Conservation (phyloP, 2,329 filamentous ascomycete genomes). For the Ceratocystis lukuohia region DNA sequence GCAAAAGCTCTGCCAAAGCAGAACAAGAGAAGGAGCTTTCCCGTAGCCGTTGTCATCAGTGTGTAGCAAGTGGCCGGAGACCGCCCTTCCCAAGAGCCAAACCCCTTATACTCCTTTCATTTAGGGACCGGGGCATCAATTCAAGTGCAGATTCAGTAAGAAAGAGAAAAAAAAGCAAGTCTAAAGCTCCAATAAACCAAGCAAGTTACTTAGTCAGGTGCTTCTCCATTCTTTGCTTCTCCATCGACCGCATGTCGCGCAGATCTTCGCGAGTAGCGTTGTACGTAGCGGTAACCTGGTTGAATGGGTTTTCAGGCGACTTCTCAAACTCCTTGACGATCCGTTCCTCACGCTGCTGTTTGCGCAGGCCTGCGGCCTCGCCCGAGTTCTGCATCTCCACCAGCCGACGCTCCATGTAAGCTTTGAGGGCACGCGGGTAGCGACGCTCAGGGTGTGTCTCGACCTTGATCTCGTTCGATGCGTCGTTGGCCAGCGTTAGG, state of each 20-base stretch:
- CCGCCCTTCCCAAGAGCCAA: too few relatives aligned
- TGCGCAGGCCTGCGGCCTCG: slow-evolving; percentile 54
- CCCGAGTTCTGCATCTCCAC: slow-evolving; percentile 77
- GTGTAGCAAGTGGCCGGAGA: too few relatives aligned
- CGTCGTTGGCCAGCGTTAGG: slow-evolving; percentile 48
- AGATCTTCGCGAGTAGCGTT: slow-evolving; percentile 71
- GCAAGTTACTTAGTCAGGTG: slow-evolving; percentile 37
- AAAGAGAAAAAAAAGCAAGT: neutral
- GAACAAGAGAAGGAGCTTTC: too few relatives aligned
- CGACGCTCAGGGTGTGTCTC: slow-evolving; percentile 81
- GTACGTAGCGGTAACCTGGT: slow-evolving; percentile 63
- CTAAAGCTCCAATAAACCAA: slow-evolving; percentile 2
- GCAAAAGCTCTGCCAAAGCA: too few relatives aligned
- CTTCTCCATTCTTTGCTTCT: slow-evolving; percentile 62
- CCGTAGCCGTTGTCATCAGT: too few relatives aligned
- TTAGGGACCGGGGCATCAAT: too few relatives aligned
- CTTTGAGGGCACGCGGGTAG: slow-evolving; percentile 72
- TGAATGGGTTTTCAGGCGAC: slow-evolving; percentile 89
- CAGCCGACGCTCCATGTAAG: slow-evolving; percentile 68
- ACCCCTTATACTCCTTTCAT: too few relatives aligned
- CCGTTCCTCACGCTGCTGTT: slow-evolving; percentile 72
- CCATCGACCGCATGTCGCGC: slow-evolving; percentile 46
- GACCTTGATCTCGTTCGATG: slow-evolving; percentile 46
- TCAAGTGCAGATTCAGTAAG: neutral
- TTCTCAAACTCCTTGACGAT: slow-evolving; percentile 90